These are phyloP conservation scores for Simmondsia chinensis DNA, from an alignment of 148 eudicot genomes.

Conservation along the genomic window DNA sequence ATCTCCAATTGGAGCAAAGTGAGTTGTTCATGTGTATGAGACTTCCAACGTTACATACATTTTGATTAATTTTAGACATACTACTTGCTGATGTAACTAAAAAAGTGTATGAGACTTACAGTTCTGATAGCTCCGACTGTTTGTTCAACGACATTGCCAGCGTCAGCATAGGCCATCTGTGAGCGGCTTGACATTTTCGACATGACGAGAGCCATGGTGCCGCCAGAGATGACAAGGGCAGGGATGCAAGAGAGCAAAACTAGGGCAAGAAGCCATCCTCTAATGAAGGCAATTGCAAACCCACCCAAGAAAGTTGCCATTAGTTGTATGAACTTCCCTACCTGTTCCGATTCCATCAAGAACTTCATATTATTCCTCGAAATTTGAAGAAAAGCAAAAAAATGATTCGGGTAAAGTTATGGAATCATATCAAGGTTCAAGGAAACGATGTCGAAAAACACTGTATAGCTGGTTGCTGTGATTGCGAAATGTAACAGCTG, in stretches of 20 bases:
- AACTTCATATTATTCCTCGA: too few relatives aligned
- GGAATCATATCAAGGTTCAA: too few relatives aligned
- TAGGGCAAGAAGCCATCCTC: constrained; percentile 75
- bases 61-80: too few relatives aligned
- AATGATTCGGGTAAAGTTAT: too few relatives aligned
- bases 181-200: constrained; percentile 52
- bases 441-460: too few relatives aligned
- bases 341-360: constrained; percentile 23
- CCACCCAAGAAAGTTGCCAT: constrained; percentile 59
- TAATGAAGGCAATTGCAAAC: constrained; percentile 48
- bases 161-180: constrained; percentile 71
- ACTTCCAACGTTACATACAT: too few relatives aligned
- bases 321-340: constrained; percentile 72
- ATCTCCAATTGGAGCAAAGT: too few relatives aligned
- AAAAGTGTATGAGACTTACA: constrained; percentile 22
- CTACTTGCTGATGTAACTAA: too few relatives aligned
- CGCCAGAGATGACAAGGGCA: constrained; percentile 46
- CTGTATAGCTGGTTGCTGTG: too few relatives aligned
- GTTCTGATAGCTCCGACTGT: constrained; percentile 70
- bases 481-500: too few relatives aligned
- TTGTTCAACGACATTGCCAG: constrained; percentile 79
- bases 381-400: too few relatives aligned
- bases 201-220: constrained; percentile 38
- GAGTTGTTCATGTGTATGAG: too few relatives aligned
- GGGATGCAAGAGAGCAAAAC: constrained; percentile 58